Percentiles rank a stretch among this genome's conserved stretches.
These are phyloP conservation scores for Xanthoceras sorbifolium DNA, from an alignment of 345 rosid species.

Conservation along the genomic window DNA sequence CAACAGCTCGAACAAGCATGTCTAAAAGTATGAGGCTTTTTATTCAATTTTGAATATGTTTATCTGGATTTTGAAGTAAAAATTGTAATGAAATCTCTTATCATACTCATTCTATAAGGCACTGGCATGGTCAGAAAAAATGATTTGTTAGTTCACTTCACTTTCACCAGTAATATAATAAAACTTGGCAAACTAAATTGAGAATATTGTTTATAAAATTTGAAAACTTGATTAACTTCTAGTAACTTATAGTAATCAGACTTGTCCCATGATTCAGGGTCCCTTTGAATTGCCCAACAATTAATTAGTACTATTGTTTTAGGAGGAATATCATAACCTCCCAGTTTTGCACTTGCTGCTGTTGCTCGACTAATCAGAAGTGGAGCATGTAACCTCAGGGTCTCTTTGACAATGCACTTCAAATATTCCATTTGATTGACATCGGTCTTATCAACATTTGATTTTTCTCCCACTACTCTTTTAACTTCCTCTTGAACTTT, in stretches of 20 bases:
- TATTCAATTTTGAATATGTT: too few relatives aligned
- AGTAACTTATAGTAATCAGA: conserved; percentile 9
- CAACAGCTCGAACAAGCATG: too few relatives aligned
- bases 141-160: too few relatives aligned
- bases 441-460: background rate
- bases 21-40: too few relatives aligned
- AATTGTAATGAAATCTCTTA: too few relatives aligned
- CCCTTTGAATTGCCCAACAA: conserved; percentile 21
- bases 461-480: conserved; percentile 2
- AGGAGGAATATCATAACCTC: conserved; percentile 12
- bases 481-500: conserved; percentile 5
- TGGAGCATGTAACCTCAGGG: conserved; percentile 12
- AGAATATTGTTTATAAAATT: too few relatives aligned
- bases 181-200: too few relatives aligned
- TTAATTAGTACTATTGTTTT: background rate
- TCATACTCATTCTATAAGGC: too few relatives aligned
- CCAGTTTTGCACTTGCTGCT: background rate
- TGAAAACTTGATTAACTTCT: too few relatives aligned
- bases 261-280: conserved; percentile 11
- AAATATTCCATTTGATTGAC: conserved; percentile 17
- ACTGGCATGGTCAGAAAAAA: too few relatives aligned
- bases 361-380: background rate
- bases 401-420: conserved; percentile 12
- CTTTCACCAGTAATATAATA: too few relatives aligned
- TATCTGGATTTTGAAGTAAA: too few relatives aligned